Evolutionary conservation across 2,329 filamentous ascomycete species (phyloP).

Genomic region (Nemania sp.): DNA sequence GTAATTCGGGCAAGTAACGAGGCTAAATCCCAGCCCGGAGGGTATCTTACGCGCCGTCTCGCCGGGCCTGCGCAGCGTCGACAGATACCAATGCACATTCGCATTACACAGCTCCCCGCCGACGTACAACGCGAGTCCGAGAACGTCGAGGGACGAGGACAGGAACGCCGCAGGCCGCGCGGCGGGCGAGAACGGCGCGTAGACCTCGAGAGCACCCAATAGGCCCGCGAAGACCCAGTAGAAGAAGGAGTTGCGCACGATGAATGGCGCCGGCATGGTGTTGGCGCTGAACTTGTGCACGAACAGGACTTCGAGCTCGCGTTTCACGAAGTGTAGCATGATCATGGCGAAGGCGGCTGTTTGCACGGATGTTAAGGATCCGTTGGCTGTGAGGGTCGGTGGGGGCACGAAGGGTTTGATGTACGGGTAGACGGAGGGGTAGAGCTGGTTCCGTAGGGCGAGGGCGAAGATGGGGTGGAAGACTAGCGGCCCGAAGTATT

Average conservation of each 20-base stretch:
- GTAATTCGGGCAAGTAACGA: slow-evolving; percentile 97
- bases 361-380: slow-evolving; percentile 68
- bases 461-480: slow-evolving; percentile 80
- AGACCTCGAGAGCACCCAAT: slow-evolving; percentile 82
- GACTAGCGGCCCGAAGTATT: slow-evolving; percentile 89
- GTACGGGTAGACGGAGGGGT: slow-evolving; percentile 52
- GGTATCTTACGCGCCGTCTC: slow-evolving; percentile 89
- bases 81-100: slow-evolving; percentile 77
- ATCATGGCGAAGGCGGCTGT: slow-evolving; percentile 74
- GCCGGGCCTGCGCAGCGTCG: slow-evolving; percentile 74
- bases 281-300: slow-evolving; percentile 93
- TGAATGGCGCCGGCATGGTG: slow-evolving; percentile 89
- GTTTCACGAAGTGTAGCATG: slow-evolving; percentile 86
- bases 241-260: slow-evolving; percentile 93
- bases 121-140: slow-evolving; percentile 71
- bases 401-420: slow-evolving; percentile 49
- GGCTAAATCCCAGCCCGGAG: slow-evolving; percentile 76
- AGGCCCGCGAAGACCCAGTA: slow-evolving; percentile 88
- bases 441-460: slow-evolving; percentile 73
- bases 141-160: slow-evolving; percentile 56
- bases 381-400: slow-evolving; percentile 35
- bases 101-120: slow-evolving; percentile 82
- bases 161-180: slow-evolving; percentile 52
- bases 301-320: slow-evolving; percentile 91
- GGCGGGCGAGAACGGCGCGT: slow-evolving; percentile 72